Evolutionary conservation across 164 flowering plant species (phyloP), one percentile per base, ranked within the genome.

Genomic region (Platanus orientalis): DNA sequence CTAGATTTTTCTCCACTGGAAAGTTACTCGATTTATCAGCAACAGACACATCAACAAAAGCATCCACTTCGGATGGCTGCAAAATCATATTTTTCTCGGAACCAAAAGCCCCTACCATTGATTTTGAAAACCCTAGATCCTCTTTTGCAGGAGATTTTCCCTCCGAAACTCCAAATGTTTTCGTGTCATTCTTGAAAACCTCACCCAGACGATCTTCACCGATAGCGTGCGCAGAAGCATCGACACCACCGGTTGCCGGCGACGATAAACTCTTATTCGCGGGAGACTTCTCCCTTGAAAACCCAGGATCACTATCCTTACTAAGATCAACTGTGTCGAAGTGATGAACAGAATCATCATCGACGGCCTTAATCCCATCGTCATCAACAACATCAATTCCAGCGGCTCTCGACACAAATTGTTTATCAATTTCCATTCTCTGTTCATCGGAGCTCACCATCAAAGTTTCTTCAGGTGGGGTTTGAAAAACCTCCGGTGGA

Each of bases 391-490:
- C 58, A 45, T 21, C 50, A 19, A 6, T 50, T 11, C 42, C 24
- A 44, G 28, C 40, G 42, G n/a, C 6, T 44, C 24, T 23, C 6
- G 40, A n/a, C 14, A 16, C 49, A 20, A 20, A 26, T 2, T 36
- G 26, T 11, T 65, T 42, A 47, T 63, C 29, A 20, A n/a, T 26
- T 7, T 24, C 34, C 32, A 17, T 45, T 9, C 3, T 47, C 58
- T n/a, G 49, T 32, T 64, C 69, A 4, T 29, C 29, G 13, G 69
- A 53, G 71, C 59, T 40, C 52, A 16, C 13, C 11, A 36, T 23
- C 4, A 27, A 23, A 26, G 24, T 10, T 7, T 42, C 57, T 47
- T 75, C 75, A 4, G 72, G 76, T 40, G 79, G 68, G 42, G 70
- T 76, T 12, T 60, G 64, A 61, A 63, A 73, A 52, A 56, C 67